phyloP scores from a whole-genome alignment of 345 rosid species.

The Ricinus communis region DNA sequence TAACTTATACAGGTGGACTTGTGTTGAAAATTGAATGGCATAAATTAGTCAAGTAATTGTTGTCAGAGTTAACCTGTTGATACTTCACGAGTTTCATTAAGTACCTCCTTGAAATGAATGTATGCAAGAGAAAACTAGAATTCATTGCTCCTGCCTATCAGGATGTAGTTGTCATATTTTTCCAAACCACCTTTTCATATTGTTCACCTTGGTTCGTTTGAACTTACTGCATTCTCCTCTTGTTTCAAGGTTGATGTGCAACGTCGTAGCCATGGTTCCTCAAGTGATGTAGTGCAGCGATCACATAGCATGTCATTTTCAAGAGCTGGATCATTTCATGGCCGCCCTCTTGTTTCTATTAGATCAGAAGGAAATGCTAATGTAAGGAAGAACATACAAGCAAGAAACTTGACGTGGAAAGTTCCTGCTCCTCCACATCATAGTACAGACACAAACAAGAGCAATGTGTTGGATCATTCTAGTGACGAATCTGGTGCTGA shows the following conservation, averaged over 20 bases:
- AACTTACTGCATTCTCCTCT: conserved; percentile 5
- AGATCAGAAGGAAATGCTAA: conserved; percentile 58
- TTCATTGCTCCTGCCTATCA: no score
- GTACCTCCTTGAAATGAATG: neutral
- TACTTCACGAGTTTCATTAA: neutral
- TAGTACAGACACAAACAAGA: conserved; percentile 15
- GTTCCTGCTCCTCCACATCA: conserved; percentile 16
- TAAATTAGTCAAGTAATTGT: no score
- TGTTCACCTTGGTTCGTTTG: conserved; percentile 4
- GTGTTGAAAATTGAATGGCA: neutral
- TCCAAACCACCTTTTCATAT: neutral
- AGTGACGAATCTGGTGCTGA: conserved; percentile 64
- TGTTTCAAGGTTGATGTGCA: conserved; percentile 49
- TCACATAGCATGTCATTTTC: conserved; percentile 41
- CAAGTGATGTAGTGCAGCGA: conserved; percentile 34
- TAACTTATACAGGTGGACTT: neutral
- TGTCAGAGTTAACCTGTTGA: neutral
- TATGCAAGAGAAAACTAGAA: neutral
- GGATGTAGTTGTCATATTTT: neutral
- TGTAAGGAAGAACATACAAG: conserved; percentile 33
- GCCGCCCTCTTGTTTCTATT: conserved; percentile 37
- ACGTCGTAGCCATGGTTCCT: conserved; percentile 39
- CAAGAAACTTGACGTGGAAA: conserved; percentile 16
- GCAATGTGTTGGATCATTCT: conserved; percentile 28
- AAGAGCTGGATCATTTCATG: conserved; percentile 29